phyloP scores from a whole-genome alignment of 805 yeast genomes.

The Lachancea thermotolerans region DNA sequence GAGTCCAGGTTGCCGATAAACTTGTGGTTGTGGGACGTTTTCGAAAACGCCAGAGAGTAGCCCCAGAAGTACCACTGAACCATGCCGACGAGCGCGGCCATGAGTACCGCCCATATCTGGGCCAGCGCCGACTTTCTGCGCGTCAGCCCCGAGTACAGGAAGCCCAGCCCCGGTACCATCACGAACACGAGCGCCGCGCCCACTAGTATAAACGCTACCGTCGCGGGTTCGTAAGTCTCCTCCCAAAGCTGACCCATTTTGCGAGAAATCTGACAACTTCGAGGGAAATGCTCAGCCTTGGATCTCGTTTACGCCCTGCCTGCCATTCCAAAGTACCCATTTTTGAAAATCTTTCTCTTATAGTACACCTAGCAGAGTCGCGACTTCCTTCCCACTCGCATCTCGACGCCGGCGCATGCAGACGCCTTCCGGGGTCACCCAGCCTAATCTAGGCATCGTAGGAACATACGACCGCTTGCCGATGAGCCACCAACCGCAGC shows the following conservation, averaged over 20 bases:
- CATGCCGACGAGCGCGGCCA: slow-evolving; percentile 65
- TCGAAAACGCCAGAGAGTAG: slow-evolving; percentile 82
- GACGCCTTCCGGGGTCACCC: not conserved
- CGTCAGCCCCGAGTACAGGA: slow-evolving; percentile 85
- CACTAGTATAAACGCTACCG: slow-evolving; percentile 45
- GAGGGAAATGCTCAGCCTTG: not conserved
- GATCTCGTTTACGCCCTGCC: not conserved
- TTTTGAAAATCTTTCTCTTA: too few species aligned
- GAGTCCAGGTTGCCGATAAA: slow-evolving; percentile 82
- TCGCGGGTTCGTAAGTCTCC: slow-evolving; percentile 40
- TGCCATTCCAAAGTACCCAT: not conserved
- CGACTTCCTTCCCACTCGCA: too few species aligned
- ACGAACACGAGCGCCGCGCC: slow-evolving; percentile 71
- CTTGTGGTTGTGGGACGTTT: slow-evolving; percentile 62
- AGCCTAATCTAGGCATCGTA: not conserved
- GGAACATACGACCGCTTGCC: not conserved
- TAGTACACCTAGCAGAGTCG: too few species aligned
- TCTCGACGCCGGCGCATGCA: too few species aligned
- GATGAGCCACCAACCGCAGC: not conserved
- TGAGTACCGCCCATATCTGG: slow-evolving; percentile 72
- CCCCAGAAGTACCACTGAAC: slow-evolving; percentile 99
- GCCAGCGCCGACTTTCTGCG: slow-evolving; percentile 85
- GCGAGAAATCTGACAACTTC: not conserved
- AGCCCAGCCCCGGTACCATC: slow-evolving; percentile 94
- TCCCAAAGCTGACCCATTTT: slow-evolving; percentile 20